A percentile compares a stretch with the other conserved stretches of the same genome.
Conservation (phyloP, 805 yeast genomes). For the Scheffersomyces ergatensis region DNA sequence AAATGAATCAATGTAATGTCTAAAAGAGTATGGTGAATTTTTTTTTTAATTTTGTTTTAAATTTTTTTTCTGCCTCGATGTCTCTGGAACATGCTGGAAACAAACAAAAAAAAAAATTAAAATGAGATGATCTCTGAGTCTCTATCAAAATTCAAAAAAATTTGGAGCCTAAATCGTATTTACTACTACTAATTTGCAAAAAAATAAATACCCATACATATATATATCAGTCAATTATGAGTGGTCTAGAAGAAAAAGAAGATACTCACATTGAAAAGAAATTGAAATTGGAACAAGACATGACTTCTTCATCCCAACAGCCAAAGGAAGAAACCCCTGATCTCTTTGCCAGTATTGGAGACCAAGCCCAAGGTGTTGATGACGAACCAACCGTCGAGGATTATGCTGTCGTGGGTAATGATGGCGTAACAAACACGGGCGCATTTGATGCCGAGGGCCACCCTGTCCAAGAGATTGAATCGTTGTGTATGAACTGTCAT, state of each 20-base stretch:
- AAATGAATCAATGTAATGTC: no score
- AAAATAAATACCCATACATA: constrained; percentile 21
- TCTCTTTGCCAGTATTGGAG: constrained; percentile 34
- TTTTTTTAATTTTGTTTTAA: no score
- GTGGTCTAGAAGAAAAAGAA: constrained; percentile 5
- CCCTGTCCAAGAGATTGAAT: constrained; percentile 93
- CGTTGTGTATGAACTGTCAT: constrained; percentile 94
- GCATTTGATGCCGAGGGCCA: constrained; percentile 84
- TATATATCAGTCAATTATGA: constrained; percentile 1
- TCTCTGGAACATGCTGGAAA: no score
- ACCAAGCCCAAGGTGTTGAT: constrained; percentile 28
- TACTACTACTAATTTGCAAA: no score
- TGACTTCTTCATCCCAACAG: constrained; percentile 5
- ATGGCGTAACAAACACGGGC: constrained; percentile 64
- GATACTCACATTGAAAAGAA: constrained; percentile 12
- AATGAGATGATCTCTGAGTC: no score
- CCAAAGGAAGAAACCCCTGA: constrained; percentile 8
- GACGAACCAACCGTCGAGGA: no score
- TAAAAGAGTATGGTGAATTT: no score
- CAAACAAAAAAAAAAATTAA: no score
- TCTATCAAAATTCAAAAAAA: no score
- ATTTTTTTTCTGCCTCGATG: no score
- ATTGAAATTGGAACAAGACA: constrained; percentile 7
- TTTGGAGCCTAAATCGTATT: no score
- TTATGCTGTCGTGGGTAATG: constrained; percentile 14